Evolutionary conservation across 805 yeast genomes (phyloP), one percentile per base, ranked within the genome.

Genomic region (Ogataea nitratoaversa): DNA sequence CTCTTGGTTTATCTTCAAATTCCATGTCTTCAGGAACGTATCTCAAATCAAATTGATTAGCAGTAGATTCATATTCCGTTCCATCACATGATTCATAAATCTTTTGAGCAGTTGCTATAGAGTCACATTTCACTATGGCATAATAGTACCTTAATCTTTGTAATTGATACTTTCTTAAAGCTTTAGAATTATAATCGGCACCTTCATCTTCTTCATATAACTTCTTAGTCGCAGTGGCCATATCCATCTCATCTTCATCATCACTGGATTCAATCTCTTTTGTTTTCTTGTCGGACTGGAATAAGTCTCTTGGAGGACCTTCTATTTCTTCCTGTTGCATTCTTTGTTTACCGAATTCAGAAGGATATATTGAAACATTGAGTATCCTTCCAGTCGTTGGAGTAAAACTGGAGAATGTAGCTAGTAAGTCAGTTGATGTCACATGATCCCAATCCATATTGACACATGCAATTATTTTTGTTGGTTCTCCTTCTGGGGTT

Each of bases 401-500:
- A 18, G 85, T 81, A 65, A 91, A 93, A 40, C 95, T 79, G 7
- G 80, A 67, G 53, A 91, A 88, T 0, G 98, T 83, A 4, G 95
- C 95, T 83, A 86, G 77, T 47, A 91, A 67, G 59, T 93, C 98
- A 4, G 78, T 77, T 0, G 98, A 84, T 34, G 78, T 75, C n/a
- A 93, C 73, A 56, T 93, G 85, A 53, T 93, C 99, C 99, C 99
- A 93, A 59, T 93, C 99, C 75, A 93, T 70, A 56, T 93, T 93
- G 23, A 93, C 98, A 1, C 83, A 96, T 0, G 99, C 99, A 55
- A 93, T 70, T 5, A 85, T 69, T 25, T 67, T 68, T 1, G 95
- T 72, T 23, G 96, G 95, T 2, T 91, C 96, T 34, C 96, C 95
- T 37, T 79, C 82, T 36, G 85, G 89, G n/a, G 93, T 84, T 38